A percentile compares a stretch with the other conserved stretches of the same genome.
phyloP scores from a whole-genome alignment of 305 asterid species.

The Fraxinus sp. region DNA sequence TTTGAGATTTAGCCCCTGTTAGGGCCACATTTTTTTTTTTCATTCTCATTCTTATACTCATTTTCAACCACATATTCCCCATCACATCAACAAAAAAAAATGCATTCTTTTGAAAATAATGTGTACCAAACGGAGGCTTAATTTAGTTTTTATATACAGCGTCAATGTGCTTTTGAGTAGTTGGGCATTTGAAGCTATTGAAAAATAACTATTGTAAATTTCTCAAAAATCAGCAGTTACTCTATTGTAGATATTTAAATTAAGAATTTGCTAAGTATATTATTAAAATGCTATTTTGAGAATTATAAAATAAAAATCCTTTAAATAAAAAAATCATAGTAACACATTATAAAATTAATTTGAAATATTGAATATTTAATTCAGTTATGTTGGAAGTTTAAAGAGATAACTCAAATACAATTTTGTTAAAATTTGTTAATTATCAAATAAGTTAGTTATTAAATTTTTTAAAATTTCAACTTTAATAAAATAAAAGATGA shows the following conservation, averaged over 20 bases:
- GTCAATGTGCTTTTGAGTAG: background rate
- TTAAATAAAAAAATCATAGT: background rate
- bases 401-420: background rate
- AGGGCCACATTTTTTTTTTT: no score
- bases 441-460: background rate
- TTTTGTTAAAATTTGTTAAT: background rate
- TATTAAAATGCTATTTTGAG: background rate
- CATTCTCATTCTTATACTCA: no score
- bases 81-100: no score
- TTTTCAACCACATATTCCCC: no score
- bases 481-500: background rate
- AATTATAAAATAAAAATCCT: background rate
- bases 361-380: background rate
- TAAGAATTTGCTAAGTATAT: background rate
- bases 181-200: background rate
- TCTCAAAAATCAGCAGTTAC: background rate
- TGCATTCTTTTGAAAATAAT: no score
- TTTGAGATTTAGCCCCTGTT: no score
- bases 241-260: background rate
- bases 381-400: background rate
- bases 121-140: no score
- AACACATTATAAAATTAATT: background rate
- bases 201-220: background rate
- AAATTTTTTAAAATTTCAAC: background rate
- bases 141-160: background rate